A percentile compares a stretch with the other conserved stretches of the same genome.
phyloP scores from a whole-genome alignment of 2,329 filamentous ascomycete genomes.

The Pezicula neosporulosa region DNA sequence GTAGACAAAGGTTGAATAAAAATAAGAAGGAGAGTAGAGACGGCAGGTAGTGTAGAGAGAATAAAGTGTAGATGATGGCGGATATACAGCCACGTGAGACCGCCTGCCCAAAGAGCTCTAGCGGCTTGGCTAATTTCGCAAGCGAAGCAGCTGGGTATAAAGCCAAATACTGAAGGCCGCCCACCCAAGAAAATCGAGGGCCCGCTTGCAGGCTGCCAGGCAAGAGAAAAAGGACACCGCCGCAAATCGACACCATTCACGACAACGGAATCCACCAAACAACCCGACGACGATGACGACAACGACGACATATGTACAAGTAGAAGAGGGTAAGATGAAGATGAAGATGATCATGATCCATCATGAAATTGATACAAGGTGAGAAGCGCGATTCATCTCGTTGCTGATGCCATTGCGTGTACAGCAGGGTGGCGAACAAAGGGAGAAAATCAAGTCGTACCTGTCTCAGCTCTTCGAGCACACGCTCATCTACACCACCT shows the following conservation, averaged over 20 bases:
- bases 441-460: slow-evolving; percentile 51
- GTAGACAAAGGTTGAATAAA: background rate
- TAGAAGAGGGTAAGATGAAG: slow-evolving; percentile 1
- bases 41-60: no score
- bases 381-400: background rate
- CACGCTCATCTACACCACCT: slow-evolving; percentile 83
- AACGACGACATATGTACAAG: background rate
- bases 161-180: slow-evolving; percentile 29
- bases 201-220: slow-evolving; percentile 14
- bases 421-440: background rate
- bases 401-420: background rate
- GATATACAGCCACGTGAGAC: slow-evolving; percentile 12
- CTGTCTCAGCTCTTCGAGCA: slow-evolving; percentile 81
- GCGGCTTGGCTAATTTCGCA: slow-evolving; percentile 17
- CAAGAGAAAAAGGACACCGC: background rate
- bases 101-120: slow-evolving; percentile 17
- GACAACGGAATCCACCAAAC: background rate
- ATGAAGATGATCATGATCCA: no score
- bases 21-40: background rate
- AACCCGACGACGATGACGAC: no score
- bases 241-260: background rate
- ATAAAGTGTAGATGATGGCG: background rate
- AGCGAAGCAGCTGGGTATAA: slow-evolving; percentile 26
- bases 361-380: slow-evolving; percentile 1
- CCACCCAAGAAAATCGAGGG: slow-evolving; percentile 22